These are phyloP conservation scores for Eucalyptus fibrosa DNA, from an alignment of 345 rosid species.

Conservation along the genomic window DNA sequence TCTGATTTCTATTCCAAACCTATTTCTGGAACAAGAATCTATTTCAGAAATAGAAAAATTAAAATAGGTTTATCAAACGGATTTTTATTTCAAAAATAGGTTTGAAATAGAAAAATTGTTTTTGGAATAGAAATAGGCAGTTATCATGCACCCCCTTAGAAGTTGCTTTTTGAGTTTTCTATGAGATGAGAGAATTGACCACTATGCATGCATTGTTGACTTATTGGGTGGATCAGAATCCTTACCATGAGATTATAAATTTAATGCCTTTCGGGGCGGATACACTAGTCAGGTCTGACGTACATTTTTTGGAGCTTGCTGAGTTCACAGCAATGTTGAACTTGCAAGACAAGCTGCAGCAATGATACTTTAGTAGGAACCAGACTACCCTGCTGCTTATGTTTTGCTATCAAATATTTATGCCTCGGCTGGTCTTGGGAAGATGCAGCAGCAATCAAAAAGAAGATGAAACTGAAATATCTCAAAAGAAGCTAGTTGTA, in stretches of 20 bases:
- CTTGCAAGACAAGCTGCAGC: constrained; percentile 46
- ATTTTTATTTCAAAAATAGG: too few relatives aligned
- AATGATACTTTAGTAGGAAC: constrained; percentile 36
- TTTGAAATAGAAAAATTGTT: too few relatives aligned
- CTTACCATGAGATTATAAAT: constrained; percentile 17
- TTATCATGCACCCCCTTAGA: background rate
- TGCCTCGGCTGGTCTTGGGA: constrained; percentile 56
- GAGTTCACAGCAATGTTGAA: constrained; percentile 29
- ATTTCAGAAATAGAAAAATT: too few relatives aligned
- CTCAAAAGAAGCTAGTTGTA: constrained; percentile 58
- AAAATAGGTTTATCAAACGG: too few relatives aligned
- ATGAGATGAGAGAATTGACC: constrained; percentile 5
- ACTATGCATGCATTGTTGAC: constrained; percentile 55
- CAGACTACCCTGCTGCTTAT: background rate
- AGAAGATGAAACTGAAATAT: constrained; percentile 41
- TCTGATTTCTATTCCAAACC: too few relatives aligned
- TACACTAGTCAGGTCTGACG: constrained; percentile 28
- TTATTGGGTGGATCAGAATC: constrained; percentile 42
- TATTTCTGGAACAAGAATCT: too few relatives aligned
- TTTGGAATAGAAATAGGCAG: too few relatives aligned
- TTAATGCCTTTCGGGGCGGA: constrained; percentile 38
- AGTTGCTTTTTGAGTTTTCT: background rate
- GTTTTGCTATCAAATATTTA: constrained; percentile 38
- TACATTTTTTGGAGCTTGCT: constrained; percentile 63
- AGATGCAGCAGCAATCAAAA: constrained; percentile 34